A percentile compares a stretch with the other conserved stretches of the same genome.
phyloP scores from a whole-genome alignment of 1,284 basidiomycete species.

The Singerocomus inundabilis region DNA sequence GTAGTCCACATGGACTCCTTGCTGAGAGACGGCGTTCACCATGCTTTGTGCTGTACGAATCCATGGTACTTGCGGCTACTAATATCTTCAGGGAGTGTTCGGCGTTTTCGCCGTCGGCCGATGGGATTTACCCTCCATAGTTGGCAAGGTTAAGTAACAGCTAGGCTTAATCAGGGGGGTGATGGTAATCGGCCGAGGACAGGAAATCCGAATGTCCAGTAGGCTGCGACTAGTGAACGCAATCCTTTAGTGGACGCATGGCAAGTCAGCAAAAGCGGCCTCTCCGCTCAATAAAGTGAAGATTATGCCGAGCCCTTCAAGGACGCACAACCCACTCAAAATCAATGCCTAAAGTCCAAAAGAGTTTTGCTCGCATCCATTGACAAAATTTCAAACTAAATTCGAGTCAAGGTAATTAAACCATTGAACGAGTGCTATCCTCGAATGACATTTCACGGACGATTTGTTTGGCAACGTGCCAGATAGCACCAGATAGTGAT shows the following conservation, averaged over 20 bases:
- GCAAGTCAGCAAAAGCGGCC: neutral
- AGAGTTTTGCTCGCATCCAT: too few species aligned
- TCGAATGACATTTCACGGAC: too few species aligned
- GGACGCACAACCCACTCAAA: too few species aligned
- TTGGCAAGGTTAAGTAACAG: neutral
- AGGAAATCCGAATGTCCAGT: slow-evolving; percentile 7
- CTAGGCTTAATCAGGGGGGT: neutral
- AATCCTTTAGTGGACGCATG: neutral
- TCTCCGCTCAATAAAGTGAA: too few species aligned
- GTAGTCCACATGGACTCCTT: slow-evolving; percentile 32
- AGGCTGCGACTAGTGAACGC: neutral
- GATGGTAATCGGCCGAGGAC: slow-evolving; percentile 23
- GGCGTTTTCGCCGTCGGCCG: slow-evolving; percentile 25
- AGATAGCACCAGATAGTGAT: too few species aligned
- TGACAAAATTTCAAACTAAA: too few species aligned
- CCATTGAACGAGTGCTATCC: too few species aligned
- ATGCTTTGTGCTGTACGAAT: slow-evolving; percentile 10
- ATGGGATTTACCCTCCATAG: slow-evolving; percentile 1
- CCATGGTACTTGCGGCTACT: neutral
- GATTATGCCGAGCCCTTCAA: too few species aligned
- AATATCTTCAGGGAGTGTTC: slow-evolving; percentile 17
- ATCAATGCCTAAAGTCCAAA: too few species aligned
- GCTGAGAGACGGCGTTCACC: slow-evolving; percentile 1
- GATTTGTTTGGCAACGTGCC: too few species aligned
- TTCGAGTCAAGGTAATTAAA: too few species aligned